Base-by-base conservation (phyloP, 179 eudicot genomes). In the Beta lomatogona region DNA sequence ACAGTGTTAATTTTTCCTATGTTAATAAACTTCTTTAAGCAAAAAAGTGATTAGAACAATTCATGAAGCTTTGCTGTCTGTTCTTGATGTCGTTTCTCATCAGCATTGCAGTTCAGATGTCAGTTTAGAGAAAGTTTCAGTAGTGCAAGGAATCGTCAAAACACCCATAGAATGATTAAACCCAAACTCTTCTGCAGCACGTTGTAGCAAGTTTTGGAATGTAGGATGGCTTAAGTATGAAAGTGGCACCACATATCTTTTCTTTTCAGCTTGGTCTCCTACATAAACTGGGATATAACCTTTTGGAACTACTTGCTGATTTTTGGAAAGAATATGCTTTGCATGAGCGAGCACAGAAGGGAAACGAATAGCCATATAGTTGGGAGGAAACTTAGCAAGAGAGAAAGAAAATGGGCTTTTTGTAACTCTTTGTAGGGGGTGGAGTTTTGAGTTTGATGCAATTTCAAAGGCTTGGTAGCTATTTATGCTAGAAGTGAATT, bases 201-300 rank as follows among this genome's bases (percentile, higher is more conserved):
- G 53, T 16, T 61, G 70, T 21, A 86, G 45, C 78, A 87, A 82
- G 71, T 79, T 71, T 66, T 84, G 87, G n/a, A 89, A 87, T 15
- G 78, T 78, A 10, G 88, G 88, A 21, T 88, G 83, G 67, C 82
- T 86, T 78, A 88, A 80, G 75, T 79, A 88, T 6, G 87, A 82
- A 55, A 88, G 44, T n/a, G 86, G 89, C 25, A 86, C 86, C 60
- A 86, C 75, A 57, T 69, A 88, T 66, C 89, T 61, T 77, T 86
- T 86, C 81, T 80, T 89, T 6, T 85, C 83, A 19, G 81, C 81
- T 41, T 78, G 75, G 13, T 89, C 90, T 19, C 94, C 94, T 54
- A 90, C 91, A 31, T 90, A 85, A 53, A 90, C 92, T 9, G 88
- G 86, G n/a, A 86, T 28, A 63, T 83, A 65, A 1, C 92, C 90